Conservation (phyloP, 345 rosid genomes). For the Arabis alpina region DNA sequence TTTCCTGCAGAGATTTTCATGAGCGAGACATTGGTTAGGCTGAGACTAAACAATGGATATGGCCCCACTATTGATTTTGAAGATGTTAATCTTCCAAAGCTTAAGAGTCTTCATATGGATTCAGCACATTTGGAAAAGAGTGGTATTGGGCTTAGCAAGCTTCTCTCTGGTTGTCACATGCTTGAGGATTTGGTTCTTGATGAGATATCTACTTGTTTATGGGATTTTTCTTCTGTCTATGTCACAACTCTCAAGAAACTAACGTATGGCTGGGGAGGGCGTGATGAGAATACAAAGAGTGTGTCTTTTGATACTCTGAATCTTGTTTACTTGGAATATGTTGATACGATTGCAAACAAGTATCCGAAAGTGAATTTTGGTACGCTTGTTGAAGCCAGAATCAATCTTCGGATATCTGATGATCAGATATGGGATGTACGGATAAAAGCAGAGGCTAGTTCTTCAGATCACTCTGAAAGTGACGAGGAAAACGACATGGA, state of each 20-base stretch:
- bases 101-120: neutral
- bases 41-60: neutral
- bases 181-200: conserved; percentile 21
- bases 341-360: conserved; percentile 16
- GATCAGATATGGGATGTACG: neutral
- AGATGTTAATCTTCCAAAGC: conserved; percentile 23
- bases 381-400: conserved; percentile 26
- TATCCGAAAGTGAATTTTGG: conserved; percentile 18
- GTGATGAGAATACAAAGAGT: neutral
- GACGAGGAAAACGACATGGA: neutral
- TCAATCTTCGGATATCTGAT: conserved; percentile 21
- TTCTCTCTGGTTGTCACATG: conserved; percentile 11
- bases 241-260: conserved; percentile 20
- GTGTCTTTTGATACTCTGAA: conserved; percentile 21
- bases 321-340: conserved; percentile 12
- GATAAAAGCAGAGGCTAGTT: no score
- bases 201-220: neutral
- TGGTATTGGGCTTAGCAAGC: conserved; percentile 3
- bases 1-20: conserved; percentile 1
- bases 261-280: neutral
- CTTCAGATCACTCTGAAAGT: no score
- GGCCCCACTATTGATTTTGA: neutral
- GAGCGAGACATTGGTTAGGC: conserved; percentile 13
- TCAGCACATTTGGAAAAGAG: neutral
- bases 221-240: conserved; percentile 10